A percentile compares a stretch with the other conserved stretches of the same genome.
Evolutionary conservation across 1,139 yeast genomes (phyloP).

Genomic region (Saccharomyces hybrid): DNA sequence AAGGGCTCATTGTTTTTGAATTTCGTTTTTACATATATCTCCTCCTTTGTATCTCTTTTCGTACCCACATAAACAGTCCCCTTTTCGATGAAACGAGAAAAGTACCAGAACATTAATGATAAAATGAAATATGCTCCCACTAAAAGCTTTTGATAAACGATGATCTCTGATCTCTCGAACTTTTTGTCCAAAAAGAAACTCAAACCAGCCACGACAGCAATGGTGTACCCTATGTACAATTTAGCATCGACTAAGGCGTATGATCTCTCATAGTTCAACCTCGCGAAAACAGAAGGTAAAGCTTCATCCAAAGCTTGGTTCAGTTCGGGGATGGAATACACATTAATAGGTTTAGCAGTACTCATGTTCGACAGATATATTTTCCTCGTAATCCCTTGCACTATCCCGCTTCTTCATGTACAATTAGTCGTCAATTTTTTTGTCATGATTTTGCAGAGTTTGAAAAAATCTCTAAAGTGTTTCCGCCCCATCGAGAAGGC

Average conservation of each 20-base stretch:
- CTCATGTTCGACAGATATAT: not conserved
- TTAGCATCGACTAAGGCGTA: constrained; percentile 53
- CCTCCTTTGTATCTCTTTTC: constrained; percentile 7
- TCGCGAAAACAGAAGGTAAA: constrained; percentile 36
- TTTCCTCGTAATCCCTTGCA: not conserved
- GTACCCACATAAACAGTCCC: constrained; percentile 58
- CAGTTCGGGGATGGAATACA: constrained; percentile 28
- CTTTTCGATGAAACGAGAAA: constrained; percentile 46
- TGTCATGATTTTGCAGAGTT: not conserved
- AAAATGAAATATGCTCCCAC: constrained; percentile 46
- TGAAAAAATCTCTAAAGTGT: not conserved
- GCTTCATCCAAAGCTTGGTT: constrained; percentile 26
- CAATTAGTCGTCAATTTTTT: not conserved
- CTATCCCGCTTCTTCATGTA: not conserved
- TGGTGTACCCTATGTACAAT: constrained; percentile 59
- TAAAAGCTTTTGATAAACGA: constrained; percentile 39
- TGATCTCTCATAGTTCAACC: constrained; percentile 57
- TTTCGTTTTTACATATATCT: constrained; percentile 16
- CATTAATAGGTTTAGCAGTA: constrained; percentile 31
- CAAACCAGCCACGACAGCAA: constrained; percentile 59
- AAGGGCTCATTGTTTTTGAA: constrained; percentile 18
- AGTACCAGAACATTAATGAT: constrained; percentile 42
- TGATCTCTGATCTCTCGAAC: constrained; percentile 37
- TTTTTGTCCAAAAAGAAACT: constrained; percentile 65
- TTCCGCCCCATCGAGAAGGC: not conserved